These are phyloP conservation scores for Gracilaria domingensis DNA, from an alignment of 23 red algal species.

Conservation along the genomic window DNA sequence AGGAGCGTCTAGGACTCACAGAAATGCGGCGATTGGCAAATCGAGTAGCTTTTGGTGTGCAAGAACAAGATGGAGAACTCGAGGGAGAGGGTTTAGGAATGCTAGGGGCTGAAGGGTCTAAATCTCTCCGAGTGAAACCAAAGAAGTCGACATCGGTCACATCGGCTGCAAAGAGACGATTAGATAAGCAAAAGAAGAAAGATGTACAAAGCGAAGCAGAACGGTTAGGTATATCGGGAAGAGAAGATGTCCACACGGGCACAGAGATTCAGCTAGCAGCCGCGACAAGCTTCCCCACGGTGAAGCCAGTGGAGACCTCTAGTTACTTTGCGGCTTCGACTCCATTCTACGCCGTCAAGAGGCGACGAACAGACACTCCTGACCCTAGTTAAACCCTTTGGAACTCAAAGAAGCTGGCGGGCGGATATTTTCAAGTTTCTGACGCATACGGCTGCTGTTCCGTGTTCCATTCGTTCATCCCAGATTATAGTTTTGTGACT, in stretches of 20 bases:
- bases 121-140: constrained; percentile 57
- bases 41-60: constrained; percentile 81
- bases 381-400: not conserved
- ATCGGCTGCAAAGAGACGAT: constrained; percentile 55
- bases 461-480: not conserved
- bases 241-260: constrained; percentile 10
- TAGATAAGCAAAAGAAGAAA: constrained; percentile 59
- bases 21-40: constrained; percentile 73
- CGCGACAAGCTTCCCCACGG: not conserved
- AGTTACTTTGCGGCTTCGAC: constrained; percentile 60
- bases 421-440: not conserved
- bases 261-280: constrained; percentile 45
- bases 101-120: constrained; percentile 62
- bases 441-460: not conserved
- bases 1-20: constrained; percentile 81
- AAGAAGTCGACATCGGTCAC: constrained; percentile 50
- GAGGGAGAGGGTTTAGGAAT: constrained; percentile 79
- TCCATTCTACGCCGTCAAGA: constrained; percentile 46
- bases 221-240: constrained; percentile 34
- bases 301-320: not conserved
- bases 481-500: not conserved
- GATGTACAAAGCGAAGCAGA: constrained; percentile 54
- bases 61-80: constrained; percentile 66
- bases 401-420: not conserved
- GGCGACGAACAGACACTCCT: not conserved